These are phyloP conservation scores for Yamagishiella unicocca DNA, from an alignment of 139 green algal species.

Conservation along the genomic window DNA sequence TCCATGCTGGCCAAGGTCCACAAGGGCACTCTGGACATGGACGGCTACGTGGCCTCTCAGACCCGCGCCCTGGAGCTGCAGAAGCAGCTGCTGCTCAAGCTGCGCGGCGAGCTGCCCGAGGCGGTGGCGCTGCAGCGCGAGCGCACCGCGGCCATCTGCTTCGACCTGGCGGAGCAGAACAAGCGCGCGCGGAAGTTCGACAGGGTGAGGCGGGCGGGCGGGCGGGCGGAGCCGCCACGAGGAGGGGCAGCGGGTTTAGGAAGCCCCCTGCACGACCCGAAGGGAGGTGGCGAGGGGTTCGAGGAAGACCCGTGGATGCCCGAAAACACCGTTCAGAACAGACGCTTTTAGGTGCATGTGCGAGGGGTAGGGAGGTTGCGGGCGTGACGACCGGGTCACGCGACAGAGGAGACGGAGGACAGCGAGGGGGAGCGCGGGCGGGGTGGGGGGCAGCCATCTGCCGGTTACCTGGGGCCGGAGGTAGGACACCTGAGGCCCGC, in stretches of 20 bases:
- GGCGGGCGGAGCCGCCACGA: background rate
- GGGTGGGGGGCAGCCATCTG: too few species aligned
- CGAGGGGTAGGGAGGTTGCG: background rate
- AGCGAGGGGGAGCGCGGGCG: too few species aligned
- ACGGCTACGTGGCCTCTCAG: conserved; percentile 58
- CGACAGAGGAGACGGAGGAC: too few species aligned
- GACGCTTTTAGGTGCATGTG: too few species aligned
- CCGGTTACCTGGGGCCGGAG: too few species aligned
- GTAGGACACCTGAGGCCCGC: too few species aligned
- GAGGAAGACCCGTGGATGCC: too few species aligned
- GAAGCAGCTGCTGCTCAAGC: conserved; percentile 57
- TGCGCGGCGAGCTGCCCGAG: conserved; percentile 63
- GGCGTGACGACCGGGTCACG: too few species aligned
- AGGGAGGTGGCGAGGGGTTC: background rate
- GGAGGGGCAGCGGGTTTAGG: too few species aligned
- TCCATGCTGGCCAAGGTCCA: conserved; percentile 57
- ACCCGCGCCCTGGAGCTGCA: conserved; percentile 61
- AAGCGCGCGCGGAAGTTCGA: conserved; percentile 60
- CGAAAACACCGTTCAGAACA: too few species aligned
- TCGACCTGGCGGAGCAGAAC: conserved; percentile 68
- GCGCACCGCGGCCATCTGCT: conserved; percentile 73
- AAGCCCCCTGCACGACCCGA: too few species aligned
- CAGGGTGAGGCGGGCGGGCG: conserved; percentile 38
- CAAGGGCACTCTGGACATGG: conserved; percentile 57
- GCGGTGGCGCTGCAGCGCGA: conserved; percentile 53